Percentiles rank a stretch among this genome's conserved stretches.
These are phyloP conservation scores for Hyaloraphidium curvatum DNA, from an alignment of 192 early-diverging fungal genomes.

Conservation along the genomic window DNA sequence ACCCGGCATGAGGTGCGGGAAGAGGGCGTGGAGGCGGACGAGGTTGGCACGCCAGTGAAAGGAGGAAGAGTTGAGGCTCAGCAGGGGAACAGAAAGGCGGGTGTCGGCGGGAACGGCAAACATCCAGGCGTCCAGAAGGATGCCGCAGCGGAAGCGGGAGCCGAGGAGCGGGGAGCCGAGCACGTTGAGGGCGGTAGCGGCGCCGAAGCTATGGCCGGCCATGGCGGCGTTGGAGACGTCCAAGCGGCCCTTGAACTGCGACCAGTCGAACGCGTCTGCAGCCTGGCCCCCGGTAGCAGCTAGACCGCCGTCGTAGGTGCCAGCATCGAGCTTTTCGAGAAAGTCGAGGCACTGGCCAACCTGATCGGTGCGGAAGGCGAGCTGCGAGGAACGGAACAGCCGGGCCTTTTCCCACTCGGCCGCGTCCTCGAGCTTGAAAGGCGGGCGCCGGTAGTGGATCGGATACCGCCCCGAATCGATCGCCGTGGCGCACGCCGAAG, in stretches of 20 bases:
- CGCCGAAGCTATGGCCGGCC: background rate
- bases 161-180: background rate
- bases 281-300: background rate
- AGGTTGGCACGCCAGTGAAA: background rate
- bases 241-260: background rate
- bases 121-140: background rate
- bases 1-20: too few relatives aligned
- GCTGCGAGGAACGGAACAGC: too few relatives aligned
- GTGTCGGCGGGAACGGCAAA: background rate
- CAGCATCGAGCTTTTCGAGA: too few relatives aligned
- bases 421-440: too few relatives aligned
- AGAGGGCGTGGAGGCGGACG: background rate
- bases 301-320: too few relatives aligned
- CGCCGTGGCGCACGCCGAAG: background rate
- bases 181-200: background rate
- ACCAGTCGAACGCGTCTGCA: background rate
- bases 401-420: too few relatives aligned
- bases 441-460: background rate
- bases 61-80: background rate
- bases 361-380: too few relatives aligned
- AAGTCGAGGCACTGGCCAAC: too few relatives aligned
- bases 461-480: background rate
- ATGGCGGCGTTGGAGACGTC: background rate
- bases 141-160: background rate
- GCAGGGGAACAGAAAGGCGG: background rate